Conservation (phyloP, 2,329 filamentous ascomycete genomes). For the Colletotrichum lini region DNA sequence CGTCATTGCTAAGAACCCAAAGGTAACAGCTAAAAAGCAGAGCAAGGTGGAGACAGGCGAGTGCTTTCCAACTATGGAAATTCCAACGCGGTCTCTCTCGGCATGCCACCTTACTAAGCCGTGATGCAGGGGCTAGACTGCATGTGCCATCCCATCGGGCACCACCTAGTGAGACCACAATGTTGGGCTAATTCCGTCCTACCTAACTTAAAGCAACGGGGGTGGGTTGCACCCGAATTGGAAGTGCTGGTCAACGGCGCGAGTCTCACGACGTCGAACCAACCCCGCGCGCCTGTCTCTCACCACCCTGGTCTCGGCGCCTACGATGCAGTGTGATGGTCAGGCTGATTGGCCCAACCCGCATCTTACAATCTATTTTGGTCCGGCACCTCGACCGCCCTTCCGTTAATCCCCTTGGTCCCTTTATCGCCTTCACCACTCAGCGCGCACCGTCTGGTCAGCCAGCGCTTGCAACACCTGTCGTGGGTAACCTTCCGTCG, state of each 20-base stretch:
- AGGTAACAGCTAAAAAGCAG: no score
- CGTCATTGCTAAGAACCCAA: no score
- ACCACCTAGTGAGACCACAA: no score
- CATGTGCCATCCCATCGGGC: no score
- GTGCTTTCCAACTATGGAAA: no score
- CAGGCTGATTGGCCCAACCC: constrained; percentile 48
- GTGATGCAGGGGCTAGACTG: no score
- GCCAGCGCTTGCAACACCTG: constrained; percentile 42
- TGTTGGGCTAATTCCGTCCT: no score
- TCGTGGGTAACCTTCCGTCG: constrained; percentile 27
- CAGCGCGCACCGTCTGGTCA: constrained; percentile 25
- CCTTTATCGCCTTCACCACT: constrained; percentile 34
- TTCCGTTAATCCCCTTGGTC: constrained; percentile 36
- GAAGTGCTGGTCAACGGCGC: constrained; percentile 27
- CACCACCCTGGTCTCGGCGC: constrained; percentile 42
- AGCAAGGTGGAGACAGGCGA: no score
- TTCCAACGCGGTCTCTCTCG: no score
- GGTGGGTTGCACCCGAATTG: constrained; percentile 26
- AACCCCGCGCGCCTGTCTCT: constrained; percentile 43
- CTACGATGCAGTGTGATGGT: constrained; percentile 52
- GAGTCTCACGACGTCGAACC: constrained; percentile 29
- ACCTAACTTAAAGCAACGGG: background rate
- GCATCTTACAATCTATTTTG: constrained; percentile 40
- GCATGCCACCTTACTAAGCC: no score
- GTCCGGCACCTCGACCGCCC: constrained; percentile 29